These are phyloP conservation scores for Coniochaeta sp. DNA, from an alignment of 2,329 filamentous ascomycete species.

Conservation along the genomic window DNA sequence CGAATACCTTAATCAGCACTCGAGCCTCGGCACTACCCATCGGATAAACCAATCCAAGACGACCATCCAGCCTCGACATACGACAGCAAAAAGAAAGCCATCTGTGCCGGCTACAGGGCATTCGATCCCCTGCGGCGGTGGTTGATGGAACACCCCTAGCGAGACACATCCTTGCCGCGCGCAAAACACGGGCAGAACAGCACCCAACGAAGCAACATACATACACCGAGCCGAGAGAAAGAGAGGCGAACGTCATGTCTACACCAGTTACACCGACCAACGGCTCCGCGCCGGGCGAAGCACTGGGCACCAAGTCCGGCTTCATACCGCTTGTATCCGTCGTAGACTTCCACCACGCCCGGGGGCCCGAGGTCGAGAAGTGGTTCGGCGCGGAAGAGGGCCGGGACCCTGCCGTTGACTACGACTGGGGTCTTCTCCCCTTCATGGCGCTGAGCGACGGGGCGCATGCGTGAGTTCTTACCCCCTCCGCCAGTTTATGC, in stretches of 20 bases:
- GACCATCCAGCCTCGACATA: not conserved
- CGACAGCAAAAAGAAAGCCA: not conserved
- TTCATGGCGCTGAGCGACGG: constrained; percentile 98
- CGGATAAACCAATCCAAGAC: not conserved
- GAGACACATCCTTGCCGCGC: not conserved
- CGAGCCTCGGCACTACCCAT: not conserved
- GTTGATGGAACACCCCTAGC: constrained; percentile 1
- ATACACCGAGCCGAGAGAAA: not conserved
- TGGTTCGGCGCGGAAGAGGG: constrained; percentile 78
- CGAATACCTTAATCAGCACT: not conserved
- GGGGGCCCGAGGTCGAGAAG: constrained; percentile 85
- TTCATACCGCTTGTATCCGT: constrained; percentile 69
- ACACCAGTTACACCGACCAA: constrained; percentile 9
- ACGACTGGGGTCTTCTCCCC: constrained; percentile 81
- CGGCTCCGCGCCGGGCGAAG: constrained; percentile 2
- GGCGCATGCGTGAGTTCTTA: constrained; percentile 74
- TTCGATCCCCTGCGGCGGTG: not conserved
- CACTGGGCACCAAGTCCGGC: constrained; percentile 15
- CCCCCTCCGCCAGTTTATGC: no score
- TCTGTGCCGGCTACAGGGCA: not conserved
- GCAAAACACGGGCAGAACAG: not conserved
- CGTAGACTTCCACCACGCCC: constrained; percentile 78
- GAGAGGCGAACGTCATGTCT: constrained; percentile 7
- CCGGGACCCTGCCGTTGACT: constrained; percentile 70
- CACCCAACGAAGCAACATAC: not conserved